A percentile compares a stretch with the other conserved stretches of the same genome.
Evolutionary conservation across 352 stramenopile genomes (phyloP).

Genomic region (Pythium monospermum): DNA sequence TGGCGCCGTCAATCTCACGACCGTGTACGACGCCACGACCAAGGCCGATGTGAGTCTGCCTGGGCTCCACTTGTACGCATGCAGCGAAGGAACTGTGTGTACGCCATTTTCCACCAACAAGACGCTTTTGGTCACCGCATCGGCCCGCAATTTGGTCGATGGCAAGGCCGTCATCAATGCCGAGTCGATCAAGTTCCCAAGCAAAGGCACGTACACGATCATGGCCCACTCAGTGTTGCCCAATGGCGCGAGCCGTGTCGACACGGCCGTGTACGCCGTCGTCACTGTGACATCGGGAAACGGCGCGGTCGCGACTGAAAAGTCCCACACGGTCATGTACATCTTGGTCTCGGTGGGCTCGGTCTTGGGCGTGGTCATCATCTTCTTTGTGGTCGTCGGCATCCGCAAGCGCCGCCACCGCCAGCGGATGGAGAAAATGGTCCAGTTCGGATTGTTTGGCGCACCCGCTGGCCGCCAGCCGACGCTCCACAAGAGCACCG

Average conservation of each 20-base stretch:
- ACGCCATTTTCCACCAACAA: slow-evolving; percentile 38
- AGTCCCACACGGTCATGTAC: slow-evolving; percentile 31
- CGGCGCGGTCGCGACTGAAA: slow-evolving; percentile 9
- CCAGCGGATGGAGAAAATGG: slow-evolving; percentile 16
- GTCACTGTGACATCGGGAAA: slow-evolving; percentile 25
- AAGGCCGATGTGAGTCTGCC: slow-evolving; percentile 32
- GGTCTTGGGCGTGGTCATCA: slow-evolving; percentile 25
- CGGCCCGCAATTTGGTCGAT: slow-evolving; percentile 30
- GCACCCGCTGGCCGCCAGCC: neutral
- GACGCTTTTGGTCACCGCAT: slow-evolving; percentile 25
- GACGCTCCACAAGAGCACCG: slow-evolving; percentile 1
- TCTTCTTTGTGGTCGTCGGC: slow-evolving; percentile 23
- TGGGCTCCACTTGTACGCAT: slow-evolving; percentile 40
- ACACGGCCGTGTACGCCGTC: slow-evolving; percentile 33
- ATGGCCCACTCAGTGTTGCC: slow-evolving; percentile 39
- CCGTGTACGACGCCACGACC: slow-evolving; percentile 28
- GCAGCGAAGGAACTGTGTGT: slow-evolving; percentile 26
- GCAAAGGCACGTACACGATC: slow-evolving; percentile 40
- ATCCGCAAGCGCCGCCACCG: slow-evolving; percentile 9
- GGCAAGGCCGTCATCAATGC: slow-evolving; percentile 21
- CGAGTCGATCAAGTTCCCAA: slow-evolving; percentile 28
- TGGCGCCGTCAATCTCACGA: slow-evolving; percentile 27
- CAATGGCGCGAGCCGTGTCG: slow-evolving; percentile 39
- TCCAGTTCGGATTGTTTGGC: slow-evolving; percentile 11
- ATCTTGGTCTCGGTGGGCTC: slow-evolving; percentile 24